These are phyloP conservation scores for Diaporthe aspalathi DNA, from an alignment of 2,329 filamentous ascomycete species.

Conservation along the genomic window DNA sequence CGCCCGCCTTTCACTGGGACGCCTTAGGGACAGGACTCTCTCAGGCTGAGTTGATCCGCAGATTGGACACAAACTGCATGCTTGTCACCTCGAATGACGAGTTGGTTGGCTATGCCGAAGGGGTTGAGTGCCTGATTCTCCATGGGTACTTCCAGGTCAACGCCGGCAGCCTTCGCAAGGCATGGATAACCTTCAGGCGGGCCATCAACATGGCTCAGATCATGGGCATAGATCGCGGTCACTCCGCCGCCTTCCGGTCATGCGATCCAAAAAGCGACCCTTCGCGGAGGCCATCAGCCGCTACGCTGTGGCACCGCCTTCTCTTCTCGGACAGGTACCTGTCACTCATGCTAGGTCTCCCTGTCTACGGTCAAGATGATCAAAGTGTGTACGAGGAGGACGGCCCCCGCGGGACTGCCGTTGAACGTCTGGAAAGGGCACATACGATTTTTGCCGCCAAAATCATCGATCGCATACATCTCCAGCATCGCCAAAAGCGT, in stretches of 20 bases:
- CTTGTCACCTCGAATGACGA: conserved; percentile 64
- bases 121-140: conserved; percentile 63
- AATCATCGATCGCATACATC: conserved; percentile 60
- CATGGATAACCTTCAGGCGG: conserved; percentile 64
- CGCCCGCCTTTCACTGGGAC: conserved; percentile 47
- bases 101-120: conserved; percentile 62
- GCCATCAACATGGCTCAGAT: conserved; percentile 63
- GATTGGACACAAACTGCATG: conserved; percentile 49
- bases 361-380: conserved; percentile 56
- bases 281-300: conserved; percentile 45
- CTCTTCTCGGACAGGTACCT: conserved; percentile 62
- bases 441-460: conserved; percentile 56
- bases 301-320: conserved; percentile 61
- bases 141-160: conserved; percentile 63
- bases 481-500: conserved; percentile 40
- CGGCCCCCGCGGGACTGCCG: conserved; percentile 43
- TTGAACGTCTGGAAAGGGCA: conserved; percentile 58
- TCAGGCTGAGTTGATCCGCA: conserved; percentile 46
- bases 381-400: conserved; percentile 51
- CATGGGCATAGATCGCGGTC: conserved; percentile 58
- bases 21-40: conserved; percentile 45
- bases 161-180: conserved; percentile 63
- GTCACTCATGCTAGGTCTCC: conserved; percentile 62
- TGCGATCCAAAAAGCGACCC: conserved; percentile 52
- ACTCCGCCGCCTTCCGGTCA: conserved; percentile 50